Evolutionary conservation across 768 basidiomycete genomes (phyloP).

Genomic region (Boletus pseudo-olivaceus): DNA sequence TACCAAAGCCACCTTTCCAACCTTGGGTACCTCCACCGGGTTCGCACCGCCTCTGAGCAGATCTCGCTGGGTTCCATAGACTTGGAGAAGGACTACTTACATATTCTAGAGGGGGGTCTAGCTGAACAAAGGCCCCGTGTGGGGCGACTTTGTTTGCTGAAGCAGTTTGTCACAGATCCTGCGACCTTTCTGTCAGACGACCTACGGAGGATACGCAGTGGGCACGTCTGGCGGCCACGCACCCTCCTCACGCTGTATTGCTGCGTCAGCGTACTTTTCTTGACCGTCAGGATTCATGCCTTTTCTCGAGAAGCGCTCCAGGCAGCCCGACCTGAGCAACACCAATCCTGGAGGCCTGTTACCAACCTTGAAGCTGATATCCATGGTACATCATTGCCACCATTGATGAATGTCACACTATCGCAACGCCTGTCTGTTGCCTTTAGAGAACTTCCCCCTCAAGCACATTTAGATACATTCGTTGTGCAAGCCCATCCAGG

Average conservation of each 20-base stretch:
- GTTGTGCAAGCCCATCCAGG: constrained; percentile 24
- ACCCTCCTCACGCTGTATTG: constrained; percentile 39
- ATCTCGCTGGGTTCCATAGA: constrained; percentile 5
- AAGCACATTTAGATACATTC: constrained; percentile 35
- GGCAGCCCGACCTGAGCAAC: not conserved
- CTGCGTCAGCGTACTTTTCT: constrained; percentile 38
- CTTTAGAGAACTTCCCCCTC: constrained; percentile 28
- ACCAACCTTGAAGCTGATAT: not conserved
- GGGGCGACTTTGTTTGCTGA: constrained; percentile 26
- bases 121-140: constrained; percentile 12
- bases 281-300: constrained; percentile 30
- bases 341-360: not conserved
- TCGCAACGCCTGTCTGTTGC: constrained; percentile 36
- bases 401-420: constrained; percentile 29
- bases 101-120: constrained; percentile 16
- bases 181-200: constrained; percentile 24
- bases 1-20: constrained; percentile 46
- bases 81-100: constrained; percentile 10
- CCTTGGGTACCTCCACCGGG: constrained; percentile 41
- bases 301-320: constrained; percentile 7
- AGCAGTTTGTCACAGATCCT: constrained; percentile 25
- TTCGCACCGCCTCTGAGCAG: constrained; percentile 25
- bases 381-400: constrained; percentile 8
- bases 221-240: constrained; percentile 28
- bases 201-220: constrained; percentile 21